Conservation (phyloP, 2,329 filamentous ascomycete species). For the Nigrospora sphaerica region DNA sequence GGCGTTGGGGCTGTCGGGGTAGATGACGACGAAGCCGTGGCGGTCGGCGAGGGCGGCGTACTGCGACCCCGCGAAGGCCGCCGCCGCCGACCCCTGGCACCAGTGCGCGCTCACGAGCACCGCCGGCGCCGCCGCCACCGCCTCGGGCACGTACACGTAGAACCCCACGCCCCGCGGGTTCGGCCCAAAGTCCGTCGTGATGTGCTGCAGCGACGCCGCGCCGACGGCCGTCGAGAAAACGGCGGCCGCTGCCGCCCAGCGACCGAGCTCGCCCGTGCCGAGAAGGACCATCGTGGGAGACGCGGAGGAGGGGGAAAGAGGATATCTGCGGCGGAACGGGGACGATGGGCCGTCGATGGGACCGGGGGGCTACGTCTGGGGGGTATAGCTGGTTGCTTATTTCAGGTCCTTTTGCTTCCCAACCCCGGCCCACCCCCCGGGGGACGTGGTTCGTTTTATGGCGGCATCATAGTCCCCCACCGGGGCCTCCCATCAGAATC, state of each 20-base stretch:
- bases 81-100: slow-evolving; percentile 46
- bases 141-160: slow-evolving; percentile 42
- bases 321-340: neutral
- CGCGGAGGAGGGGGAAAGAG: too few relatives aligned
- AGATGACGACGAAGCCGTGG: slow-evolving; percentile 45
- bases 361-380: too few relatives aligned
- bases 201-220: slow-evolving; percentile 19
- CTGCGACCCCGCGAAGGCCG: slow-evolving; percentile 40
- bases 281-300: neutral
- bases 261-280: neutral
- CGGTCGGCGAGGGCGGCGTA: slow-evolving; percentile 45
- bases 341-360: too few relatives aligned
- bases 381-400: too few relatives aligned
- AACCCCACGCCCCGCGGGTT: slow-evolving; percentile 45
- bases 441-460: too few relatives aligned
- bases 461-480: too few relatives aligned
- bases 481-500: too few relatives aligned
- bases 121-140: slow-evolving; percentile 33
- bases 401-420: too few relatives aligned
- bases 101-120: slow-evolving; percentile 50
- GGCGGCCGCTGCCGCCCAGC: neutral
- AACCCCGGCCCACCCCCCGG: too few relatives aligned
- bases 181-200: slow-evolving; percentile 27
- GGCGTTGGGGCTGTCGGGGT: slow-evolving; percentile 19
- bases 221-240: neutral